Percentiles rank a stretch among this genome's conserved stretches.
Evolutionary conservation across 306 rosid genomes (phyloP).

Genomic region (Canavalia ensiformis): DNA sequence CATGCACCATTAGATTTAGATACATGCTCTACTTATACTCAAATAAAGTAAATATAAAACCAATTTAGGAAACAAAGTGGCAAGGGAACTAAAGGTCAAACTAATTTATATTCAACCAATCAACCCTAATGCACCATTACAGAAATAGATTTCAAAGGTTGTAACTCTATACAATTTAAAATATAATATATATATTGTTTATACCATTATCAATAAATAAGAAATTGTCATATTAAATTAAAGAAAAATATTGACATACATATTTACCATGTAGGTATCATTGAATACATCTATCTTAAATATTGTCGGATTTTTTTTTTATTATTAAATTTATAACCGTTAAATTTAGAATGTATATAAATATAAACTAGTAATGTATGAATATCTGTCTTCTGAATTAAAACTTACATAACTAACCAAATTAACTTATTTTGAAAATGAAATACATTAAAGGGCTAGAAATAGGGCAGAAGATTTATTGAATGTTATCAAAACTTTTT

Average conservation of each 20-base stretch:
- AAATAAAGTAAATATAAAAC: background rate
- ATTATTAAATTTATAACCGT: no score
- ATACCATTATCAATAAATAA: no score
- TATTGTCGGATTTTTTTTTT: no score
- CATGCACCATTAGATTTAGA: slow-evolving; percentile 27
- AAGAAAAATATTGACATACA: no score
- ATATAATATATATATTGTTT: no score
- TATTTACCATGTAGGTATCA: no score
- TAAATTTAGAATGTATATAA: no score
- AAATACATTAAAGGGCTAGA: background rate
- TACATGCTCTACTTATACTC: background rate
- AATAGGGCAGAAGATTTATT: background rate
- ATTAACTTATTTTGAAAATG: background rate
- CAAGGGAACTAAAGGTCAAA: background rate
- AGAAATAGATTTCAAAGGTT: background rate
- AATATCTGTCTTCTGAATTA: background rate
- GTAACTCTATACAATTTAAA: background rate
- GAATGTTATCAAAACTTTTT: slow-evolving; percentile 17
- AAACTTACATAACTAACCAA: background rate
- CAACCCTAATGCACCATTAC: background rate
- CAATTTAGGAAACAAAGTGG: background rate
- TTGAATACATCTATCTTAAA: no score
- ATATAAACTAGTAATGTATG: no score
- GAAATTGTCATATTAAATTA: no score
- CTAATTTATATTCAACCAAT: background rate